phyloP scores from a whole-genome alignment of 495 filamentous ascomycete species.

The Podospora australis region DNA sequence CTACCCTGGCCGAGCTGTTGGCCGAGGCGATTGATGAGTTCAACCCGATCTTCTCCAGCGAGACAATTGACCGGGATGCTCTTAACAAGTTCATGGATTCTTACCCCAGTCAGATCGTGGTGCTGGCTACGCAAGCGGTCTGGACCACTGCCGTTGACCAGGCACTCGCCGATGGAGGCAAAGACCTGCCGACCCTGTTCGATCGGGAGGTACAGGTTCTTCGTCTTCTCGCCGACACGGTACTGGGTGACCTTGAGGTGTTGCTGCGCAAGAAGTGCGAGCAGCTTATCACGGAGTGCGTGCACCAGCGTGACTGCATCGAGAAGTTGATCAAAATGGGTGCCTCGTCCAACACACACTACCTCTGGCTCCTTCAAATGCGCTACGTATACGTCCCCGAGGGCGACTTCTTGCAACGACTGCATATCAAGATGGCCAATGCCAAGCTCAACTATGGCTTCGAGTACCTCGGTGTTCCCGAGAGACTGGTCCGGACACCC shows the following conservation, averaged over 20 bases:
- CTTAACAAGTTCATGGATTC: constrained; percentile 70
- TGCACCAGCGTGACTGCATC: constrained; percentile 91
- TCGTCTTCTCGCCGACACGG: constrained; percentile 72
- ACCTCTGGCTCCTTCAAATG: constrained; percentile 96
- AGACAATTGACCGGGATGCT: constrained; percentile 56
- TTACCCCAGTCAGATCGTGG: constrained; percentile 91
- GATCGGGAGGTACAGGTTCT: constrained; percentile 75
- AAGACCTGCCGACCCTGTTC: constrained; percentile 58
- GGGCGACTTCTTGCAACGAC: constrained; percentile 71
- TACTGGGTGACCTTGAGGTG: constrained; percentile 82
- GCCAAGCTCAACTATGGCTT: constrained; percentile 93
- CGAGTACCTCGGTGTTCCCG: constrained; percentile 93
- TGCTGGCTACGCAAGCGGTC: constrained; percentile 88
- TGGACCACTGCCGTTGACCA: constrained; percentile 84
- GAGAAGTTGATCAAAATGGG: constrained; percentile 69
- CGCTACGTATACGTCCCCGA: constrained; percentile 83
- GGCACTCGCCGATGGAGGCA: constrained; percentile 62
- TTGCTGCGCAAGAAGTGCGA: constrained; percentile 93
- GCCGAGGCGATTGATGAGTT: constrained; percentile 78
- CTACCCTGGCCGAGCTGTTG: constrained; percentile 82
- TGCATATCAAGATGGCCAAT: constrained; percentile 95
- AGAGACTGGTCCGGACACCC: constrained; percentile 90
- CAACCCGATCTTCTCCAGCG: constrained; percentile 59
- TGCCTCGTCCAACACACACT: constrained; percentile 73
- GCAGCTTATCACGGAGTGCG: constrained; percentile 96